These are phyloP conservation scores for Chlorella sorokiniana DNA, from an alignment of 139 green algal species.

Conservation along the genomic window DNA sequence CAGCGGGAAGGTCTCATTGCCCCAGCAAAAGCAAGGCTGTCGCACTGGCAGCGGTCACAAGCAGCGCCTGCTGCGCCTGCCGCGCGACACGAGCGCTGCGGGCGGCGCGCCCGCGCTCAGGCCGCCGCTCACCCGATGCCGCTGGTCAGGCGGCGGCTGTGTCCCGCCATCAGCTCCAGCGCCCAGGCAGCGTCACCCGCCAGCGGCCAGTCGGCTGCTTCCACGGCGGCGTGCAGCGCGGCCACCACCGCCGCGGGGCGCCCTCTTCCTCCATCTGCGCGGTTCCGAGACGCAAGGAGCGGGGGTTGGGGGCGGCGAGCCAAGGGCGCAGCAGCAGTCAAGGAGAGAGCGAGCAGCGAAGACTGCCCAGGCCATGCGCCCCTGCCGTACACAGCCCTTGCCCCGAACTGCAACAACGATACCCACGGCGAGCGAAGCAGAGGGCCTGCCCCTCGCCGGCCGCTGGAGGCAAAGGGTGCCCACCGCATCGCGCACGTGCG, in stretches of 20 bases:
- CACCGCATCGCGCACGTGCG: not conserved
- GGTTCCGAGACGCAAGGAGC: not conserved
- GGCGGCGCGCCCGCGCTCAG: not conserved
- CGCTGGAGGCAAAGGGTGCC: not conserved
- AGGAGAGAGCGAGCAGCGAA: no score
- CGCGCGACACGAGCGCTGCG: not conserved
- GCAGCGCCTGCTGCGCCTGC: no score
- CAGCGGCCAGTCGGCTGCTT: not conserved
- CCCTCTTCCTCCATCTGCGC: conserved; percentile 2
- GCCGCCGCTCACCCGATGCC: not conserved
- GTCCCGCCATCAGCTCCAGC: conserved; percentile 17
- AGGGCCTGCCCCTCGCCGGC: no score
- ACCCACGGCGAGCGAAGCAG: no score
- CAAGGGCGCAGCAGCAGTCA: not conserved
- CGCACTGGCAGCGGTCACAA: no score
- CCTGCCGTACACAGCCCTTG: no score
- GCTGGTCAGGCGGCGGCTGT: conserved; percentile 7
- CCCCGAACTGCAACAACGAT: no score
- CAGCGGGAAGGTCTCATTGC: no score
- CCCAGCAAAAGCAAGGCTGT: no score
- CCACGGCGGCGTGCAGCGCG: not conserved
- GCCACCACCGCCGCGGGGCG: conserved; percentile 1
- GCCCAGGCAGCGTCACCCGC: conserved; percentile 25
- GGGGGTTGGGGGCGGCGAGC: not conserved
- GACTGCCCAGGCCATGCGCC: no score